Evolutionary conservation across 306 rosid genomes (phyloP).

Genomic region (Prunus dulcis): DNA sequence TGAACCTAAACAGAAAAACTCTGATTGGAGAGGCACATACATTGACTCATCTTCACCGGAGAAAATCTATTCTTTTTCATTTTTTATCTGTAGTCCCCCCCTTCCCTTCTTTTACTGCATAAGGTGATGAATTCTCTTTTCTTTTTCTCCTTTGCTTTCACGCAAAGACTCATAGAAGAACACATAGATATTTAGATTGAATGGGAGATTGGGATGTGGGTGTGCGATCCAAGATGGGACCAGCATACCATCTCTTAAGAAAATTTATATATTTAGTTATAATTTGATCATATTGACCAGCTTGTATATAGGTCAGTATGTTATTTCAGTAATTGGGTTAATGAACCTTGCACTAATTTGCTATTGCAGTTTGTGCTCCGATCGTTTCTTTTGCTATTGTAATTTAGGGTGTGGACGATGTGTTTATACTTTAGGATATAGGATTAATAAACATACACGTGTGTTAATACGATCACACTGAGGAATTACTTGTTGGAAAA

Average conservation of each 20-base stretch:
- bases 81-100: constrained; percentile 5
- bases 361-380: background rate
- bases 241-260: constrained; percentile 10
- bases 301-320: background rate
- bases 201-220: constrained; percentile 33
- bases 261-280: background rate
- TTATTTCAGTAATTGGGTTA: background rate
- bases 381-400: background rate
- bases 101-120: background rate
- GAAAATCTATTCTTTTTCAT: background rate
- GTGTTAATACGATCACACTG: background rate
- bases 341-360: background rate
- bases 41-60: constrained; percentile 32
- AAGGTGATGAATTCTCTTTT: constrained; percentile 20
- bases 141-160: constrained; percentile 48
- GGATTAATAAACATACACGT: too few relatives aligned
- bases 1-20: background rate
- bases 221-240: constrained; percentile 60
- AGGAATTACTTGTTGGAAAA: background rate
- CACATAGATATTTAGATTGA: constrained; percentile 22
- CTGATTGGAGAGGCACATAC: constrained; percentile 29
- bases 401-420: too few relatives aligned
- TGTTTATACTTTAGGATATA: background rate
- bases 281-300: background rate
- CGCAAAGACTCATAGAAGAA: constrained; percentile 54